These are phyloP conservation scores for Myrica gale DNA, from an alignment of 306 rosid species.

Conservation along the genomic window DNA sequence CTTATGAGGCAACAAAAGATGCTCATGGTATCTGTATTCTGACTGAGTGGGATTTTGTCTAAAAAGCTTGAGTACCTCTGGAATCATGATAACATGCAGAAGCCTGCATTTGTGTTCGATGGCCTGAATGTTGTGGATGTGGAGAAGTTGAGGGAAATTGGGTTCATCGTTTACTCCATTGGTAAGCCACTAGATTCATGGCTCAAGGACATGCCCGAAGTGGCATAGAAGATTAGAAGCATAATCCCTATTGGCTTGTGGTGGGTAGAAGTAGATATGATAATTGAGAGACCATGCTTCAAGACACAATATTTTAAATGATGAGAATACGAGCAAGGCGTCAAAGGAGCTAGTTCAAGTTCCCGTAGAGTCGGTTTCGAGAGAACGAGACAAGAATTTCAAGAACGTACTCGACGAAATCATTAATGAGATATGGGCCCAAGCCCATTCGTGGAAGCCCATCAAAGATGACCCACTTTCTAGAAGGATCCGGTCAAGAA, in stretches of 20 bases:
- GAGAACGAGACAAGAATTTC: too few species aligned
- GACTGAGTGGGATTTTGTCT: conserved; percentile 88
- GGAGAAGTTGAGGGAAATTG: conserved; percentile 67
- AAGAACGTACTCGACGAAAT: too few species aligned
- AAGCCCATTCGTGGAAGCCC: too few species aligned
- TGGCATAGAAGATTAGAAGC: conserved; percentile 45
- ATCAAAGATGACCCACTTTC: too few species aligned
- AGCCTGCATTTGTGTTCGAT: conserved; percentile 84
- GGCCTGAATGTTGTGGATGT: conserved; percentile 66
- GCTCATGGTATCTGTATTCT: conserved; percentile 70
- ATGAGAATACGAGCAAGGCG: too few species aligned
- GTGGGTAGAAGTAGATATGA: conserved; percentile 15
- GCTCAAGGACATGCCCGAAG: conserved; percentile 92
- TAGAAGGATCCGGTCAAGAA: too few species aligned
- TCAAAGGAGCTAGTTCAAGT: too few species aligned
- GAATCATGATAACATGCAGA: conserved; percentile 67
- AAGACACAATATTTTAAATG: conserved; percentile 21
- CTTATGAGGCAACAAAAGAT: conserved; percentile 66
- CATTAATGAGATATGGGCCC: too few species aligned
- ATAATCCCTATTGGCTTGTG: conserved; percentile 18
- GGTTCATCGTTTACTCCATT: conserved; percentile 76
- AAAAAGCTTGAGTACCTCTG: conserved; percentile 62
- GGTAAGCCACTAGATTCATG: conserved; percentile 83
- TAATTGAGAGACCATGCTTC: conserved; percentile 29
- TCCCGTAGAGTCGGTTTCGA: too few species aligned